Percentiles rank a stretch among this genome's conserved stretches.
Conservation (phyloP, 768 basidiomycete species). For the Calocybe indica region DNA sequence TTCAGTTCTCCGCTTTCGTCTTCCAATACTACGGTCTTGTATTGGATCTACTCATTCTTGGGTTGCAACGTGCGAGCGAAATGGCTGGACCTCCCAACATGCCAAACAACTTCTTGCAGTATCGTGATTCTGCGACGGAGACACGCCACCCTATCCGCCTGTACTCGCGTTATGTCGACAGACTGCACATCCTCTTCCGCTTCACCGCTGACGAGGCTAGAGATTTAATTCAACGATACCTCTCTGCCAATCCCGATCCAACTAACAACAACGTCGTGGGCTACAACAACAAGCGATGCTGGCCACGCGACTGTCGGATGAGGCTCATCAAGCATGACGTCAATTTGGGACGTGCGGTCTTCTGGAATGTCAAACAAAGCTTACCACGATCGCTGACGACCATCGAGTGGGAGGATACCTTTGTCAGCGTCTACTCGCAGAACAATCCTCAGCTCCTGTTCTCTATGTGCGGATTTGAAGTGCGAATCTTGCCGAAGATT, state of each 20-base stretch:
- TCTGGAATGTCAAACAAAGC: conserved; percentile 99
- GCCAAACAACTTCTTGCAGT: conserved; percentile 99
- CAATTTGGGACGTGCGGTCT: conserved; percentile 95
- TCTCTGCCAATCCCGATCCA: conserved; percentile 96
- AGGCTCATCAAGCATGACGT: conserved; percentile 98
- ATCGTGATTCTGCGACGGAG: conserved; percentile 91
- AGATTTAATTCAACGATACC: conserved; percentile 96
- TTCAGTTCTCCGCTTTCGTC: conserved; percentile 98
- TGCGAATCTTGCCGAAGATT: conserved; percentile 95
- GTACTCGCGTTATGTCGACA: conserved; percentile 95
- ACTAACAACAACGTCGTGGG: conserved; percentile 99
- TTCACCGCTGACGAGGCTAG: conserved; percentile 97
- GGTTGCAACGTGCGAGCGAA: conserved; percentile 96
- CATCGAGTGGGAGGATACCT: conserved; percentile 99
- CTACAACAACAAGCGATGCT: conserved; percentile 98
- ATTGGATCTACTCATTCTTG: conserved; percentile 91
- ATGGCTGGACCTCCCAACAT: conserved; percentile 98
- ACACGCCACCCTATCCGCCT: conserved; percentile 96
- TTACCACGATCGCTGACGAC: conserved; percentile 93
- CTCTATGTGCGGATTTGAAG: conserved; percentile 99
- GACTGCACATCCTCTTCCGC: conserved; percentile 93
- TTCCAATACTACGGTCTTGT: conserved; percentile 99
- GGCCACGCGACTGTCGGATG: conserved; percentile 99
- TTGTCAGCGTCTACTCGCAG: conserved; percentile 94
- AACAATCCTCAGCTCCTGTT: conserved; percentile 97